Conservation (phyloP, 257 asterid species). For the Nicotiana otophora region DNA sequence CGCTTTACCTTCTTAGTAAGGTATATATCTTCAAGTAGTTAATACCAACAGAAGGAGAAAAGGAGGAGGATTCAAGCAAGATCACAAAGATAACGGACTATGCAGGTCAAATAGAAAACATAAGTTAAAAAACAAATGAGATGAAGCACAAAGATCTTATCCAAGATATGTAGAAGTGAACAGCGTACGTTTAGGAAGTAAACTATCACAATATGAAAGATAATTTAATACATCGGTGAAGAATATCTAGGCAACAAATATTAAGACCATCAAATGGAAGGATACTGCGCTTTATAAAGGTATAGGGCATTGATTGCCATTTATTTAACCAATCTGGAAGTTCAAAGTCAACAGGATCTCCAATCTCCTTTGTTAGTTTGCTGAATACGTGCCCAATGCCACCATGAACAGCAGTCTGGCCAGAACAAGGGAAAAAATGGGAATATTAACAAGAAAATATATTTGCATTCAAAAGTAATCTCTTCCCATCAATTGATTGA, state of each 20-base stretch:
- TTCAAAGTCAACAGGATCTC: conserved; percentile 76
- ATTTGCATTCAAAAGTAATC: background rate
- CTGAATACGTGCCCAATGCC: conserved; percentile 62
- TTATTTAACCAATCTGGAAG: conserved; percentile 74
- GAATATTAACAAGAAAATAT: background rate
- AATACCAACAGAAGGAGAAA: conserved; percentile 23
- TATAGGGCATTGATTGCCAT: conserved; percentile 59
- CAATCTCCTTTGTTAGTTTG: conserved; percentile 58
- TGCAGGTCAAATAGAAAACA: background rate
- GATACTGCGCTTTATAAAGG: conserved; percentile 90
- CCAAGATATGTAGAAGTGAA: conserved; percentile 4
- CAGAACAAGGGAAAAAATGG: background rate
- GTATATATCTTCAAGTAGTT: conserved; percentile 65
- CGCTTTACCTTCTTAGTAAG: conserved; percentile 71
- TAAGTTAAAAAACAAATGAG: conserved; percentile 3
- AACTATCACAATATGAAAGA: background rate
- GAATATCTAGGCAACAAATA: background rate
- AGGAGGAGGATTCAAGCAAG: conserved; percentile 3
- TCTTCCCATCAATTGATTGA: background rate
- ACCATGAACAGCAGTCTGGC: conserved; percentile 39
- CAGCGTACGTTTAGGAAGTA: background rate
- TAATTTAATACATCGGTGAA: background rate
- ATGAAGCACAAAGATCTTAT: conserved; percentile 8
- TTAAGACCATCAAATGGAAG: conserved; percentile 19
- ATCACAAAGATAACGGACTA: background rate